These are phyloP conservation scores for Globisporangium sylvaticum DNA, from an alignment of 352 stramenopile species.

Conservation along the genomic window DNA sequence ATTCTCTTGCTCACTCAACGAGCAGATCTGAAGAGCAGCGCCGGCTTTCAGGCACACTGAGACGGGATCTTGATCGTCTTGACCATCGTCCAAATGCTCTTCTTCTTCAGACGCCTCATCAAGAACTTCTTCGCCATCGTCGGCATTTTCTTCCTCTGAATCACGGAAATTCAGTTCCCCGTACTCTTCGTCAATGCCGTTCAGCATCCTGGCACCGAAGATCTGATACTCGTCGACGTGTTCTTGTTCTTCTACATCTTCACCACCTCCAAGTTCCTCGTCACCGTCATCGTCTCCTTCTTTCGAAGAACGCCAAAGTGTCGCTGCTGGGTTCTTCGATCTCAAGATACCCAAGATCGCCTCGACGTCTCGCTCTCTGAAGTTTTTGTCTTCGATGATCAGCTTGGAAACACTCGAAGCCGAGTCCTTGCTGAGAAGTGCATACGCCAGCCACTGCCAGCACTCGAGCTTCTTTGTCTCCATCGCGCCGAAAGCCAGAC, in stretches of 20 bases:
- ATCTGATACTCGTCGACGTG: not conserved
- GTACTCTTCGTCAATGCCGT: not conserved
- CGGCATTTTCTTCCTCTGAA: not conserved
- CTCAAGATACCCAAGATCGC: not conserved
- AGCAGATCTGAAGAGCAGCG: not conserved
- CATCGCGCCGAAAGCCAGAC: not conserved
- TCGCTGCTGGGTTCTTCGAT: constrained; percentile 7
- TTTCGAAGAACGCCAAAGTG: not conserved
- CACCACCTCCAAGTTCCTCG: not conserved
- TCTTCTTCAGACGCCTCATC: not conserved
- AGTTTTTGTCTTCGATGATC: constrained; percentile 3
- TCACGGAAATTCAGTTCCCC: not conserved
- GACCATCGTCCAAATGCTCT: not conserved
- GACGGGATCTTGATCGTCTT: not conserved
- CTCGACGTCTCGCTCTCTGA: not conserved
- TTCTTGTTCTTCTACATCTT: not conserved
- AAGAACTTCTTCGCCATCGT: not conserved
- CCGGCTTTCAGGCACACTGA: not conserved
- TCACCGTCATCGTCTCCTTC: not conserved
- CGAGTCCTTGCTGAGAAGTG: constrained; percentile 12
- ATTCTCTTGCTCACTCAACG: not conserved
- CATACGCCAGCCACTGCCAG: constrained; percentile 15
- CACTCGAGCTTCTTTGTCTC: not conserved
- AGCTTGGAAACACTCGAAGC: constrained; percentile 7
- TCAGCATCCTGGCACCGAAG: not conserved